These are phyloP conservation scores for Trichosporon coremiiforme DNA, from an alignment of 1,284 basidiomycete genomes.

Conservation along the genomic window DNA sequence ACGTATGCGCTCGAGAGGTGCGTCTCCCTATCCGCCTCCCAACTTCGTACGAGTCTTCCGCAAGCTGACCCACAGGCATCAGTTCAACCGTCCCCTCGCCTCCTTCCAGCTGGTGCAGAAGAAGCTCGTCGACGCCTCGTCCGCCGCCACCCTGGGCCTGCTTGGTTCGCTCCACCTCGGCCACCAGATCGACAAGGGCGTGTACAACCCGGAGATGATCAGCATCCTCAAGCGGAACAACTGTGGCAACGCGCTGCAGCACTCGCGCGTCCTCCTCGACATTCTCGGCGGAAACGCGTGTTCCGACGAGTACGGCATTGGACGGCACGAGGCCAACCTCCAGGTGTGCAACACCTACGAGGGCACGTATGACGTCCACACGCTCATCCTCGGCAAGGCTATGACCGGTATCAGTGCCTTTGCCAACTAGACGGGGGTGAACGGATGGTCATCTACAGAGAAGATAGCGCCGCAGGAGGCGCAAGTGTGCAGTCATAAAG, in stretches of 20 bases:
- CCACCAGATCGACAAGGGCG: slow-evolving; percentile 78
- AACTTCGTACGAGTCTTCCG: too few relatives aligned
- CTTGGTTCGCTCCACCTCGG: slow-evolving; percentile 79
- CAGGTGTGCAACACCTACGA: slow-evolving; percentile 93
- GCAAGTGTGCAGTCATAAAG: too few relatives aligned
- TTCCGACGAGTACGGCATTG: slow-evolving; percentile 85
- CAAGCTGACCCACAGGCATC: slow-evolving; percentile 46
- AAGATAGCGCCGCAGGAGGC: too few relatives aligned
- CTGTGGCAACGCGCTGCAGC: slow-evolving; percentile 85
- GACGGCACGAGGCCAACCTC: slow-evolving; percentile 84
- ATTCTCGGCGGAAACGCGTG: slow-evolving; percentile 89
- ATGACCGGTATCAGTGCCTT: slow-evolving; percentile 68
- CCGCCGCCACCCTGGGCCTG: slow-evolving; percentile 77
- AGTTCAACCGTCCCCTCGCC: slow-evolving; percentile 86
- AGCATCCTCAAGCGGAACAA: slow-evolving; percentile 95
- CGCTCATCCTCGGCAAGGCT: slow-evolving; percentile 80
- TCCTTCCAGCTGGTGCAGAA: slow-evolving; percentile 96
- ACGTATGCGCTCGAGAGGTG: slow-evolving; percentile 78
- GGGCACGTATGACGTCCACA: slow-evolving; percentile 59
- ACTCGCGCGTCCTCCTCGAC: slow-evolving; percentile 78
- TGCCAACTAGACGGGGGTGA: slow-evolving; percentile 23
- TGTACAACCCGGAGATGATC: slow-evolving; percentile 86
- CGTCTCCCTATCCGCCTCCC: neutral
- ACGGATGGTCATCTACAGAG: too few relatives aligned
- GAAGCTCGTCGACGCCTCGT: slow-evolving; percentile 91